Conservation (phyloP, 225 moss, liverwort and hornwort genomes). For the Thuidium tamariscinum region DNA sequence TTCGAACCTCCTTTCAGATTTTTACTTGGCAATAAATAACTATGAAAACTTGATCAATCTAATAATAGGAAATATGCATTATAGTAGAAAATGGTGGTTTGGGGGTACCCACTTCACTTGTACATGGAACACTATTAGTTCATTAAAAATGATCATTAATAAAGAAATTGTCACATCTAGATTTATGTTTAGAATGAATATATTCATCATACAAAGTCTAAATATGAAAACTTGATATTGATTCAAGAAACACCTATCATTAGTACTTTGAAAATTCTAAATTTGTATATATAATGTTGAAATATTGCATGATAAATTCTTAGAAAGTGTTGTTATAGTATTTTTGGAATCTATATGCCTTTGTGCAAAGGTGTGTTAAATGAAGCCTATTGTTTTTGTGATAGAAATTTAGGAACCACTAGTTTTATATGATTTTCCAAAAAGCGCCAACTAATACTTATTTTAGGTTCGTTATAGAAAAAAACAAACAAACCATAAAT, state of each 20-base stretch:
- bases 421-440: not conserved
- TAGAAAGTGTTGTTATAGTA: not conserved
- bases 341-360: not conserved
- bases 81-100: no score
- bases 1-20: no score
- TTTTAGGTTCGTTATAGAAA: not conserved
- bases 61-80: no score
- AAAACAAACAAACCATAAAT: not conserved
- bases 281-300: not conserved
- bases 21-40: no score
- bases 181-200: not conserved
- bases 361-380: not conserved
- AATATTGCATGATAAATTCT: not conserved
- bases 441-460: not conserved
- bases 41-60: no score
- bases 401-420: not conserved
- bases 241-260: not conserved
- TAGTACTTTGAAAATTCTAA: not conserved
- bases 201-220: not conserved
- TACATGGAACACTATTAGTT: no score
- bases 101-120: no score
- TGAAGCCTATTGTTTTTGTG: not conserved
- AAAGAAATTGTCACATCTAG: no score
- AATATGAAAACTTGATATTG: not conserved
- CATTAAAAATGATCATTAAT: not conserved